Conservation (phyloP, 257 asterid species). For the Marsdenia floribunda region DNA sequence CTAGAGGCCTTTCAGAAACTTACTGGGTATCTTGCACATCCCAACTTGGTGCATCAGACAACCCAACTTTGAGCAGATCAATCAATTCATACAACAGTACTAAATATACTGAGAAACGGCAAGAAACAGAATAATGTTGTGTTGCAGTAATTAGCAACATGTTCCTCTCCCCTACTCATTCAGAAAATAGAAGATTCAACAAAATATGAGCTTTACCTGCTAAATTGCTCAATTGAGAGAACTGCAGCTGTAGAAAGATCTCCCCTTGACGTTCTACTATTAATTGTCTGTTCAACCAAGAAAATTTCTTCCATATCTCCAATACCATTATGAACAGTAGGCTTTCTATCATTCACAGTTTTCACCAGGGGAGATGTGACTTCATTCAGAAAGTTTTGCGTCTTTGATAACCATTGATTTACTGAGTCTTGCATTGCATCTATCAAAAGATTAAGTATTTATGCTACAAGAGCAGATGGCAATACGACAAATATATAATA, state of each 20-base stretch:
- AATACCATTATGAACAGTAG: conserved; percentile 33
- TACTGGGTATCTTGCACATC: background rate
- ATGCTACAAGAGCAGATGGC: background rate
- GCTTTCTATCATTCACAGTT: conserved; percentile 51
- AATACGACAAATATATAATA: background rate
- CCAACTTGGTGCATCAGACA: background rate
- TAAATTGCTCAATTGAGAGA: conserved; percentile 89
- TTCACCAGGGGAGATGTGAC: conserved; percentile 77
- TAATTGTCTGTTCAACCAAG: conserved; percentile 65
- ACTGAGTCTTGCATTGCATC: conserved; percentile 77
- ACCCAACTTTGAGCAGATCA: background rate
- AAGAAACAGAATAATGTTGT: background rate
- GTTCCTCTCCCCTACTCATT: background rate
- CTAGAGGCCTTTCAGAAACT: background rate
- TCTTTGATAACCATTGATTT: conserved; percentile 70
- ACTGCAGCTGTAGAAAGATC: conserved; percentile 80
- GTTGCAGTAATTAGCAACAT: background rate
- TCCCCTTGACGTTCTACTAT: conserved; percentile 62
- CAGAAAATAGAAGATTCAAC: background rate
- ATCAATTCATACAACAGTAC: background rate
- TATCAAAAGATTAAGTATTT: conserved; percentile 25
- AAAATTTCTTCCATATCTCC: conserved; percentile 59
- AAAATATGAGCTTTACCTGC: conserved; percentile 52
- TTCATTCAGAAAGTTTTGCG: conserved; percentile 67
- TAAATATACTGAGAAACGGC: background rate